Conservation (phyloP, 169 alveolate species). For the Plasmodium inui region DNA sequence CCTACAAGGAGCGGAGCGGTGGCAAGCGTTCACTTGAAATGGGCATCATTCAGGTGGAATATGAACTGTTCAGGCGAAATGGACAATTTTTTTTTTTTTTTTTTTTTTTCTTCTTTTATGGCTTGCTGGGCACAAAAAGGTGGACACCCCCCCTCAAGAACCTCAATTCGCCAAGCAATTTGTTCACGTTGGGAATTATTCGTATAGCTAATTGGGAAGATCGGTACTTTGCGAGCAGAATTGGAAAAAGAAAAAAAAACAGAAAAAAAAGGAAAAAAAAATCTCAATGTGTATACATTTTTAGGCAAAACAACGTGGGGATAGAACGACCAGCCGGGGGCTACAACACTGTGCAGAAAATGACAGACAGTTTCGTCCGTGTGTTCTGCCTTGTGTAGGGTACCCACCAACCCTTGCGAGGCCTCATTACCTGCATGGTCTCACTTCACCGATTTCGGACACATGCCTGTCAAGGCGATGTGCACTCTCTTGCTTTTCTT, state of each 20-base stretch:
- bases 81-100: background rate
- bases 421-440: constrained; percentile 4
- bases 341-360: background rate
- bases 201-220: background rate
- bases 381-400: background rate
- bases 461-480: background rate
- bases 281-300: background rate
- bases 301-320: background rate
- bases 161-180: background rate
- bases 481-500: background rate
- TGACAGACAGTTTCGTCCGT: background rate
- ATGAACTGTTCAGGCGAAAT: background rate
- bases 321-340: background rate
- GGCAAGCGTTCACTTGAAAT: background rate
- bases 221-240: background rate
- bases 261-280: background rate
- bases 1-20: background rate
- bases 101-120: background rate
- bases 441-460: background rate
- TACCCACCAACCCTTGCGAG: background rate
- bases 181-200: background rate
- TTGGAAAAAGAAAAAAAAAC: background rate
- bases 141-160: background rate
- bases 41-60: background rate
- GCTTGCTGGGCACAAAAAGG: background rate